Evolutionary conservation across 768 basidiomycete species (phyloP).

Genomic region (Russula compacta): DNA sequence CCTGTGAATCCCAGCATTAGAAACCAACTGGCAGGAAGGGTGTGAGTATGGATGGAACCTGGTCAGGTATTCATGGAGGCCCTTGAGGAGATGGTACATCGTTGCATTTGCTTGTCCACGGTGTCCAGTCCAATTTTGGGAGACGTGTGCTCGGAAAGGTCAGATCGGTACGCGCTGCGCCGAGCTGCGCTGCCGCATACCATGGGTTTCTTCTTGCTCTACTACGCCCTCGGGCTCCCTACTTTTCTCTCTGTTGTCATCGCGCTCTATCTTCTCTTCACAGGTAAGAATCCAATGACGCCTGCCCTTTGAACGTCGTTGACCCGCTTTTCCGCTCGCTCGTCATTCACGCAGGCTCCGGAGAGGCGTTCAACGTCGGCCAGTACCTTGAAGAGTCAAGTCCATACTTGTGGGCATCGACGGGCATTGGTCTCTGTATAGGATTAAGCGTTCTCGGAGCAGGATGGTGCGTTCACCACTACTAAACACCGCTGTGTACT

Average conservation of each 20-base stretch:
- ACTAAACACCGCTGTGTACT: neutral
- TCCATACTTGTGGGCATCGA: conserved; percentile 87
- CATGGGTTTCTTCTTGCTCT: conserved; percentile 33
- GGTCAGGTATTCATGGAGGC: conserved; percentile 83
- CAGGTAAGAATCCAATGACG: conserved; percentile 42
- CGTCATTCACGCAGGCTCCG: conserved; percentile 47
- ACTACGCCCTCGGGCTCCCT: conserved; percentile 63
- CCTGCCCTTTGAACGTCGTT: neutral
- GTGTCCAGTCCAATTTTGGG: no score
- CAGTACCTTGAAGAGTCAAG: conserved; percentile 89
- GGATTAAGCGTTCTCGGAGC: conserved; percentile 92
- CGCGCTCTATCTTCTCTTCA: conserved; percentile 83
- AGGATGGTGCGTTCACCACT: conserved; percentile 64
- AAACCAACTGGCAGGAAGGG: neutral
- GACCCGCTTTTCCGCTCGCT: neutral
- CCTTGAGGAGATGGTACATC: conserved; percentile 94
- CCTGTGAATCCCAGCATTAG: conserved; percentile 29
- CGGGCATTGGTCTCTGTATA: conserved; percentile 87
- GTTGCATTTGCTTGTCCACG: conserved; percentile 10
- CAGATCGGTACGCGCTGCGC: neutral
- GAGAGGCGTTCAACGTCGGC: conserved; percentile 90
- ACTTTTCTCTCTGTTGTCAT: conserved; percentile 53
- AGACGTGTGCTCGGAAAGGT: no score
- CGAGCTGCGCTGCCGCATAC: neutral
- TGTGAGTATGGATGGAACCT: conserved; percentile 35